These are phyloP conservation scores for Mrakia blollopis DNA, from an alignment of 768 basidiomycete genomes.

Conservation along the genomic window DNA sequence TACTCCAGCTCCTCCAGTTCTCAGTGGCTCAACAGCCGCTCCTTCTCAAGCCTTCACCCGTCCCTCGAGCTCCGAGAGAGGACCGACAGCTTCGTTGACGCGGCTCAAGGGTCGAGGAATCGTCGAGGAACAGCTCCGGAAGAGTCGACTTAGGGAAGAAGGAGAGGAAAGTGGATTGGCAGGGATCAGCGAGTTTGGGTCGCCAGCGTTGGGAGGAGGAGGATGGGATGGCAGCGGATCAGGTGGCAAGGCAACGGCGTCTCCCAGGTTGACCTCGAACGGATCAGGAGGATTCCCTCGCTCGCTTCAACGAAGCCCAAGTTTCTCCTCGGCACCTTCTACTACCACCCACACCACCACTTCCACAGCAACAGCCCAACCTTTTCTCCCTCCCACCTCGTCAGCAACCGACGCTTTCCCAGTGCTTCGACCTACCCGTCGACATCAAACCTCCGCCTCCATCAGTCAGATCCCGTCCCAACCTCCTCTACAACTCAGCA, in stretches of 20 bases:
- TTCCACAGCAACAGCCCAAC: not conserved
- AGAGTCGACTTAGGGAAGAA: not conserved
- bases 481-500: not conserved
- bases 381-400: not conserved
- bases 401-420: not conserved
- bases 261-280: not conserved
- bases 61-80: not conserved
- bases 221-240: not conserved
- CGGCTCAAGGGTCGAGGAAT: conserved; percentile 17
- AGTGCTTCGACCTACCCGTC: not conserved
- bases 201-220: not conserved
- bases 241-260: not conserved
- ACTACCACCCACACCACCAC: not conserved
- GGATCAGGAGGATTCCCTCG: not conserved
- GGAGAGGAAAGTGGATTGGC: not conserved
- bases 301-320: not conserved
- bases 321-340: not conserved
- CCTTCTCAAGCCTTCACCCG: not conserved
- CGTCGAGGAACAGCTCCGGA: conserved; percentile 19
- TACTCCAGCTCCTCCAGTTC: not conserved
- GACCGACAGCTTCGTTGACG: not conserved
- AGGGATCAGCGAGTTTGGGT: not conserved
- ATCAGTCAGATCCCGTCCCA: not conserved
- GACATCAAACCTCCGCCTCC: not conserved
- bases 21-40: not conserved